Evolutionary conservation across 306 rosid species (phyloP).

Genomic region (Adenanthera pavonina): DNA sequence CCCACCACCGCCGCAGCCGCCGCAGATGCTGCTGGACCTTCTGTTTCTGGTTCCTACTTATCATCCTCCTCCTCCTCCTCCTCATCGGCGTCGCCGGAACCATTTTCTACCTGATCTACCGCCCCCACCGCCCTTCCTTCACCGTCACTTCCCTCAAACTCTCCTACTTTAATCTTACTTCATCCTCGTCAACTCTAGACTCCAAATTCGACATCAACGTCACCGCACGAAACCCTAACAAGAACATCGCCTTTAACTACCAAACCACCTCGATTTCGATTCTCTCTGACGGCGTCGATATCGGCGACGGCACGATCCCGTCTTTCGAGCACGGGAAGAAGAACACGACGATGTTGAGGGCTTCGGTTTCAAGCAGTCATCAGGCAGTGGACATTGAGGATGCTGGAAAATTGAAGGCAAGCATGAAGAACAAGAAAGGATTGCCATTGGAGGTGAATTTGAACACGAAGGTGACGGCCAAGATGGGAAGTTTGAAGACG

Average conservation of each 20-base stretch:
- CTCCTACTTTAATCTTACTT: constrained; percentile 30
- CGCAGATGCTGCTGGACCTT: constrained; percentile 68
- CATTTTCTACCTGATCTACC: constrained; percentile 68
- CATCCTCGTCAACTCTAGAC: constrained; percentile 25
- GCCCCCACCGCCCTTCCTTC: constrained; percentile 48
- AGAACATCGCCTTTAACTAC: constrained; percentile 39
- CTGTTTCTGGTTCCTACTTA: constrained; percentile 59
- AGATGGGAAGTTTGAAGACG: constrained; percentile 64
- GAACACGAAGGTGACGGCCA: constrained; percentile 76
- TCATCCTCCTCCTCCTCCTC: constrained; percentile 58
- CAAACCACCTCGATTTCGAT: constrained; percentile 38
- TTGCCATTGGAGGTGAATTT: constrained; percentile 62
- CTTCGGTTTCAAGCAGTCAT: constrained; percentile 47
- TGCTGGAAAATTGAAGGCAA: constrained; percentile 47
- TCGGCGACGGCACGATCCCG: constrained; percentile 36
- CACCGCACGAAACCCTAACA: constrained; percentile 49
- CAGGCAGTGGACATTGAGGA: constrained; percentile 39
- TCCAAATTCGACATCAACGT: constrained; percentile 42
- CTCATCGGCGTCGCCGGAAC: constrained; percentile 56
- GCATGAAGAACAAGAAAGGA: constrained; percentile 69
- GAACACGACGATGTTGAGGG: constrained; percentile 70
- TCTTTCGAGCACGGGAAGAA: constrained; percentile 63
- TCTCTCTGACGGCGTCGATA: constrained; percentile 9
- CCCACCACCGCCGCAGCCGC: constrained; percentile 52
- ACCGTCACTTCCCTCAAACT: constrained; percentile 46